phyloP scores from a whole-genome alignment of 768 basidiomycete genomes.

The Amanita muscaria region DNA sequence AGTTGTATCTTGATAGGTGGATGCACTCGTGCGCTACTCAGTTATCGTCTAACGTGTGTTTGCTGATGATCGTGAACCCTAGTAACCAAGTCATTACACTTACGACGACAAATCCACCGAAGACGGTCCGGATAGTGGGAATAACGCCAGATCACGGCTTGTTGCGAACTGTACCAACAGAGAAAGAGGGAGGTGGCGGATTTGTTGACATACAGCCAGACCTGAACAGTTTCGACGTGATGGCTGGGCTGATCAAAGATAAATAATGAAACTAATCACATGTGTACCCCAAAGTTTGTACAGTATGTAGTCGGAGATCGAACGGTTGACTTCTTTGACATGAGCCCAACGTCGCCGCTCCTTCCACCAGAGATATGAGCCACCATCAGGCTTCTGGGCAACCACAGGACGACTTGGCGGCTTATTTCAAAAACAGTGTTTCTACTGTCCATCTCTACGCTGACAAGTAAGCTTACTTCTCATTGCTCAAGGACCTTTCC shows the following conservation, averaged over 20 bases:
- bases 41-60: not conserved
- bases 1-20: conserved; percentile 75
- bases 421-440: conserved; percentile 29
- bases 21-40: conserved; percentile 72
- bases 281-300: not conserved
- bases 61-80: conserved; percentile 6
- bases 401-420: conserved; percentile 18
- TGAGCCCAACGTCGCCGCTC: too few species aligned
- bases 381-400: too few species aligned
- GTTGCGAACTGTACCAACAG: conserved; percentile 59
- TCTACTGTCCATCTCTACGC: conserved; percentile 27
- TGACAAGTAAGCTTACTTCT: conserved; percentile 19
- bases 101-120: conserved; percentile 64
- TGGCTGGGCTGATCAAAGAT: conserved; percentile 74
- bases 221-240: conserved; percentile 93
- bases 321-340: too few species aligned
- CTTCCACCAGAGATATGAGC: too few species aligned
- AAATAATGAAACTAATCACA: conserved; percentile 24
- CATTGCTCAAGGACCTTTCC: not conserved
- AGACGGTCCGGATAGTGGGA: conserved; percentile 65
- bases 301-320: not conserved
- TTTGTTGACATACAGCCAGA: conserved; percentile 94
- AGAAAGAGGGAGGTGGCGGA: conserved; percentile 18
- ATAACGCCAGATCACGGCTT: conserved; percentile 87
- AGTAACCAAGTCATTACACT: conserved; percentile 82